Evolutionary conservation across 2,329 filamentous ascomycete genomes (phyloP).

Genomic region (Paraconiothyrium sp.): DNA sequence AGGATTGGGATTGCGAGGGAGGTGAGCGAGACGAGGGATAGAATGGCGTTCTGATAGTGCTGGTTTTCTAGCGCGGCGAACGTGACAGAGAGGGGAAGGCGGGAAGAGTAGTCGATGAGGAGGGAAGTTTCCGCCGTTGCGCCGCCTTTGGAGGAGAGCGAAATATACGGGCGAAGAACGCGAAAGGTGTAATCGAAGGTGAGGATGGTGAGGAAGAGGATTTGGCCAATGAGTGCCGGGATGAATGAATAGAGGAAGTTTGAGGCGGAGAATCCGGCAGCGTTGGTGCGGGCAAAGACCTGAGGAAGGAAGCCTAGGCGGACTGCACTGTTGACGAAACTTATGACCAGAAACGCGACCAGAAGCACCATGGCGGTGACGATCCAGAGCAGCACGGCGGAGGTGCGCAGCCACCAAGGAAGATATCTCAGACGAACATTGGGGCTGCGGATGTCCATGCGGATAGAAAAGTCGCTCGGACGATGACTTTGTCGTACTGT

Average conservation of each 20-base stretch:
- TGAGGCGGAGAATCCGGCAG: conserved; percentile 77
- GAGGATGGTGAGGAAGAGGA: conserved; percentile 74
- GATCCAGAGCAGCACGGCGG: conserved; percentile 72
- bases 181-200: conserved; percentile 73
- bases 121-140: conserved; percentile 70
- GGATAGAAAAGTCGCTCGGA: conserved; percentile 55
- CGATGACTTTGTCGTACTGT: conserved; percentile 22
- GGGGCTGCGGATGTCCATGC: conserved; percentile 62
- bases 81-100: conserved; percentile 69
- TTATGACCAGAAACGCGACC: conserved; percentile 72
- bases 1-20: conserved; percentile 73
- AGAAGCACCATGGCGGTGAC: conserved; percentile 52
- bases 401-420: conserved; percentile 78
- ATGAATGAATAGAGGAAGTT: conserved; percentile 88
- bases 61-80: conserved; percentile 66
- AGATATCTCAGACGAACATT: conserved; percentile 72
- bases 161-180: conserved; percentile 74
- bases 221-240: conserved; percentile 72
- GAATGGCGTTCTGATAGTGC: conserved; percentile 71
- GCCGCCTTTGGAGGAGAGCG: conserved; percentile 67
- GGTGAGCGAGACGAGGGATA: conserved; percentile 68
- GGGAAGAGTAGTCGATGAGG: conserved; percentile 75
- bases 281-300: conserved; percentile 68
- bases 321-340: conserved; percentile 76
- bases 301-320: conserved; percentile 75